Base-by-base conservation (phyloP, 2,329 filamentous ascomycete genomes). In the Xylariaceae sp. region DNA sequence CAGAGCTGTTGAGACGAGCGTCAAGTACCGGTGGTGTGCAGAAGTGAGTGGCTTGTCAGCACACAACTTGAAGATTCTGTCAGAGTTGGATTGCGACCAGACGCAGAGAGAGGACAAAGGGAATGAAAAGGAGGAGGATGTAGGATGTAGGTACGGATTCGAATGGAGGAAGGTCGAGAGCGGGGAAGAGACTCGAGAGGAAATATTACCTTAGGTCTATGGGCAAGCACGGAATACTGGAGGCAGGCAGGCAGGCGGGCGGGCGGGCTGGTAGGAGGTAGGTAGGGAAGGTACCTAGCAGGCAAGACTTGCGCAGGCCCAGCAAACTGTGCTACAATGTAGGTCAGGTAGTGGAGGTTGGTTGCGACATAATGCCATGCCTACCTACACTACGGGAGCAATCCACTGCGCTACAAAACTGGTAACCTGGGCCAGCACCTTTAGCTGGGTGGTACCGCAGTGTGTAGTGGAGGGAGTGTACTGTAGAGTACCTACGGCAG, bases 91-190 rank as follows among this genome's bases (percentile, higher is more conserved):
- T 57, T 63, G 61, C 61, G 63, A 65, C 57, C 15, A 54, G 57
- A 57, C 53, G 61, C 59, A 56, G 58, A 54, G 55, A 52, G 59
- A 45, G 10, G 53, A 63, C 62, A 57, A 63, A 61, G 55, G 57
- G 59, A 61, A 61, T 53, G 56, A 62, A 65, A 56, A 58, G 61
- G 54, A 59, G 59, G 55, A 58, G 51, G 56, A 59, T 63, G 23
- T 30, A 30, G 23, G 23, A 30, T 30, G 23, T 30, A 30, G 23
- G 23, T 30, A 30, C 23, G 23, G 23, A 30, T 30, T 30, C 54
- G 61, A 57, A 61, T 50, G 59, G 55, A 60, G 58, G 58, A 57
- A 56, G 61, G 57, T 51, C 56, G 60, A 64, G 58, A 53, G 56
- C 53, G 61, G 59, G 58, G 61, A 59, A 44, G 53, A 60, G 57